These are phyloP conservation scores for Penicillium flavigenum DNA, from an alignment of 495 filamentous ascomycete genomes.

Conservation along the genomic window DNA sequence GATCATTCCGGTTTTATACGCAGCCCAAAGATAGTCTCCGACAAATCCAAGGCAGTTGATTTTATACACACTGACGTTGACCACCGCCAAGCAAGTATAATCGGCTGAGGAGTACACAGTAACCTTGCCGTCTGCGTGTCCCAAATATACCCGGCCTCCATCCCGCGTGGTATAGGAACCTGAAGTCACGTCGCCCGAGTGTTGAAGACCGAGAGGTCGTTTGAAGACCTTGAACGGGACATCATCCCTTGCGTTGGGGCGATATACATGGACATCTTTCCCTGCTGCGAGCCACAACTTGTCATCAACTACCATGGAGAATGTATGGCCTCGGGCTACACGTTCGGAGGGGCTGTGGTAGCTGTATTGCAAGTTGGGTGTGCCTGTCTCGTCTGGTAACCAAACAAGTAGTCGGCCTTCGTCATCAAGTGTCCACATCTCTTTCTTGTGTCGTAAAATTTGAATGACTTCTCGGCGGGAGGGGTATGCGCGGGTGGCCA, in stretches of 20 bases:
- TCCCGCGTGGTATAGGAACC: constrained; percentile 72
- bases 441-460: constrained; percentile 80
- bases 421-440: constrained; percentile 94
- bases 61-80: constrained; percentile 91
- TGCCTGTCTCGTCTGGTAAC: constrained; percentile 73
- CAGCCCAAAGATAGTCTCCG: constrained; percentile 87
- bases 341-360: constrained; percentile 63
- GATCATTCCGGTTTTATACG: constrained; percentile 92
- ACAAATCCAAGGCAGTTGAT: constrained; percentile 85
- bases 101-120: constrained; percentile 79
- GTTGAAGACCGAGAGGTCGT: constrained; percentile 62
- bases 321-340: constrained; percentile 78
- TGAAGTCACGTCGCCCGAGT: constrained; percentile 83
- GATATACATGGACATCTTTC: constrained; percentile 82
- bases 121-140: constrained; percentile 91
- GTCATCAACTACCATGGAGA: constrained; percentile 77
- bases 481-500: constrained; percentile 68
- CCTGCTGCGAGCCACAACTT: constrained; percentile 86
- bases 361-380: constrained; percentile 66
- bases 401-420: constrained; percentile 85
- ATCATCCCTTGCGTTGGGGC: constrained; percentile 65
- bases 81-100: constrained; percentile 69
- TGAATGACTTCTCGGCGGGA: constrained; percentile 79
- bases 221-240: constrained; percentile 69
- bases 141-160: constrained; percentile 81